Base-by-base conservation (phyloP, 345 rosid species). In the Hibiscus trionum region DNA sequence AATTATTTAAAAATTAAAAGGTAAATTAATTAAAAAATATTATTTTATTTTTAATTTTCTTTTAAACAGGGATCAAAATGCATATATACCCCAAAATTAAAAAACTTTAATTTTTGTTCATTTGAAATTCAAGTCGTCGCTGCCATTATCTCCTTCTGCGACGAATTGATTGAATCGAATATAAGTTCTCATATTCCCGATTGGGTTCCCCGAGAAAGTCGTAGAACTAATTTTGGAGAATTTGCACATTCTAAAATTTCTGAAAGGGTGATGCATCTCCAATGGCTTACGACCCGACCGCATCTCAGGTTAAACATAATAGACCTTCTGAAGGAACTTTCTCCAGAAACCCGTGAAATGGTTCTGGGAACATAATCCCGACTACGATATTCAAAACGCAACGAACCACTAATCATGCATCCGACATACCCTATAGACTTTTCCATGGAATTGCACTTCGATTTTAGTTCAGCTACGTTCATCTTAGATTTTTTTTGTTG, bases 161-260 rank as follows among this genome's bases (percentile, higher is more conserved):
- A 21, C 61, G 86, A 78, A 27, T 88, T 91, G 86, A 91, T 95
- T 16, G 91, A 90, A 58, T 26, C 76, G 2, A 97, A 95, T 84
- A 90, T 95, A 70, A 83, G 53, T 75, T 88, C 91, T 16, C 95
- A 84, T 71, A 80, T 88, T 55, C 90, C 91, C 0, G 86, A 83
- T 39, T 94, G 98, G 98, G 73, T 72, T 21, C 82, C 88, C 19
- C 59, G 7, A 55, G 80, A 78, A 33, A 21, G 78, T 77, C 75
- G 79, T 26, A 44, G 44, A 33, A 78, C 76, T 26, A 26, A 56
- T 72, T n/a, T 19, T 6, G 7, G n/a, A 57, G 76, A 74, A 69
- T 58, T 61, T 57, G 66, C 67, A 68, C 78, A 65, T 71, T 50
- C 81, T 61, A 84, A 29, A 52, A 39, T 67, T 59, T 12, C 56